phyloP scores from a whole-genome alignment of 176 grass and related monocot species.

The Bolboschoenus planiculmis region DNA sequence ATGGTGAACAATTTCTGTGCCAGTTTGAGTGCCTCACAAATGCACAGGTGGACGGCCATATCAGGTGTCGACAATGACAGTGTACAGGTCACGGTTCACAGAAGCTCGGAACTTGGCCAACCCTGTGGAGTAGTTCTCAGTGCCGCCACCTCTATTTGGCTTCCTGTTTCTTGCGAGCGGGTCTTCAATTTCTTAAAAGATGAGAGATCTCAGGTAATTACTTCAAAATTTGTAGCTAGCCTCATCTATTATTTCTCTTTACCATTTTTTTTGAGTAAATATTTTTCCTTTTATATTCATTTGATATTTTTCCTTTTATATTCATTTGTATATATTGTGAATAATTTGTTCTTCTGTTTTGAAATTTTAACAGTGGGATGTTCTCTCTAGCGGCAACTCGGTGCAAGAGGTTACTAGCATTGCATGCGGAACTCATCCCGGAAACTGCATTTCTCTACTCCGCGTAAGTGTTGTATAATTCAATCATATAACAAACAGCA shows the following conservation, averaged over 20 bases:
- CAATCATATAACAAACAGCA: not conserved
- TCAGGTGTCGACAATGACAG: slow-evolving; percentile 45
- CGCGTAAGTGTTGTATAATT: slow-evolving; percentile 34
- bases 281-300: too few relatives aligned
- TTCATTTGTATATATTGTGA: not conserved
- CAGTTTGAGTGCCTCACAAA: slow-evolving; percentile 54
- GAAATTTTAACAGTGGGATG: slow-evolving; percentile 63
- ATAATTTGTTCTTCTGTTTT: not conserved
- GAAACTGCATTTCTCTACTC: slow-evolving; percentile 88
- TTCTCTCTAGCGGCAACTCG: slow-evolving; percentile 56
- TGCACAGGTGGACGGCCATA: slow-evolving; percentile 62
- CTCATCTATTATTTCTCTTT: too few relatives aligned
- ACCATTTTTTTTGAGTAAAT: too few relatives aligned
- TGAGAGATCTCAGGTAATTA: slow-evolving; percentile 60
- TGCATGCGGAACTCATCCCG: slow-evolving; percentile 48
- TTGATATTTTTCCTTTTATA: not conserved
- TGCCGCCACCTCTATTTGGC: slow-evolving; percentile 78
- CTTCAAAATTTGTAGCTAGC: not conserved
- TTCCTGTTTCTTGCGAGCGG: slow-evolving; percentile 52
- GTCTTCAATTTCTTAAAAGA: slow-evolving; percentile 81
- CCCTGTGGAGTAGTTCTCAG: slow-evolving; percentile 69
- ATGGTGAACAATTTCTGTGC: slow-evolving; percentile 87
- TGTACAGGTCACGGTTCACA: slow-evolving; percentile 49
- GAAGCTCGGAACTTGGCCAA: slow-evolving; percentile 42
- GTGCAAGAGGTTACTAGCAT: slow-evolving; percentile 82